Evolutionary conservation across 495 filamentous ascomycete genomes (phyloP).

Genomic region (Neurospora hispaniola): DNA sequence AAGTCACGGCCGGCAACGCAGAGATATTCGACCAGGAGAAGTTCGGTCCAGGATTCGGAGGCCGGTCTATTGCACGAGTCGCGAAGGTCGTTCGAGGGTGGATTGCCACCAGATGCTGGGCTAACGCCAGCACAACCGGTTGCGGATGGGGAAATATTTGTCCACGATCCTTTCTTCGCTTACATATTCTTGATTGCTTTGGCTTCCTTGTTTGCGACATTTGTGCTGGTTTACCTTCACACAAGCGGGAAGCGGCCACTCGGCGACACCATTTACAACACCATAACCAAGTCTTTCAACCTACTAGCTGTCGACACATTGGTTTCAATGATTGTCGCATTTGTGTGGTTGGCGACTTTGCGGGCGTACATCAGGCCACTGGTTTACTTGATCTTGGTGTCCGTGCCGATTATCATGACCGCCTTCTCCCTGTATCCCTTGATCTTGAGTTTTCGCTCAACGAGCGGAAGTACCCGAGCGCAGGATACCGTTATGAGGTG

Average conservation of each 20-base stretch:
- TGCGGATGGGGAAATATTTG: conserved; percentile 38
- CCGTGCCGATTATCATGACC: conserved; percentile 74
- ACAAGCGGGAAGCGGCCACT: conserved; percentile 50
- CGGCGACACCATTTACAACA: conserved; percentile 89
- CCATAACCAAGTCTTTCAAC: conserved; percentile 75
- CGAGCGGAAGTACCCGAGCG: conserved; percentile 53
- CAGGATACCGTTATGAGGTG: conserved; percentile 90
- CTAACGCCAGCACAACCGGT: conserved; percentile 8
- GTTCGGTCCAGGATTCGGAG: conserved; percentile 19
- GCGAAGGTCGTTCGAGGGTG: conserved; percentile 12
- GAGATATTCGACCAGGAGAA: conserved; percentile 14
- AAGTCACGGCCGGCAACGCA: conserved; percentile 20
- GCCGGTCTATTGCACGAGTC: conserved; percentile 12
- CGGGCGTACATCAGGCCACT: conserved; percentile 74
- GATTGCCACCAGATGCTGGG: conserved; percentile 1
- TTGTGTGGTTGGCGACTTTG: conserved; percentile 83
- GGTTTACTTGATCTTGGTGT: conserved; percentile 65
- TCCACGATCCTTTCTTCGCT: conserved; percentile 85
- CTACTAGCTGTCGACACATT: conserved; percentile 83
- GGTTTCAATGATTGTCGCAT: conserved; percentile 74
- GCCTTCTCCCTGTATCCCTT: conserved; percentile 88
- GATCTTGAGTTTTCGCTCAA: conserved; percentile 74
- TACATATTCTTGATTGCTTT: conserved; percentile 78
- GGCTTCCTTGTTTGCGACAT: conserved; percentile 73
- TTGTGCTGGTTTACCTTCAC: conserved; percentile 79